Percentiles rank a stretch among this genome's conserved stretches.
These are phyloP conservation scores for Colletotrichum lini DNA, from an alignment of 2,329 filamentous ascomycete genomes.

Conservation along the genomic window DNA sequence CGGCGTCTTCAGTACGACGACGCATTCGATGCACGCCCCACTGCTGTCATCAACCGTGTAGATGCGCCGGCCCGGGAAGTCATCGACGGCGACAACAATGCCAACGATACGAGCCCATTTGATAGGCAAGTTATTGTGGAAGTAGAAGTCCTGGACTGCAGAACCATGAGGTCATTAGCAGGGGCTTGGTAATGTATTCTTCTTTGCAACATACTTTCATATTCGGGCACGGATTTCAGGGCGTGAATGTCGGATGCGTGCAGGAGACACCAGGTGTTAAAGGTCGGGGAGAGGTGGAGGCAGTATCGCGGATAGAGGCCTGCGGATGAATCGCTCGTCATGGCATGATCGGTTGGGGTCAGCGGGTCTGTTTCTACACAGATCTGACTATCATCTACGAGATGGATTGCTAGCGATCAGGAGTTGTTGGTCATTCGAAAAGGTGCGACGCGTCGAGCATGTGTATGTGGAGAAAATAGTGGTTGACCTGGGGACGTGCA, in stretches of 20 bases:
- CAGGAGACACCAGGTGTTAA: conserved; percentile 72
- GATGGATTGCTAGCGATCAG: not conserved
- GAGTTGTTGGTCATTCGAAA: not conserved
- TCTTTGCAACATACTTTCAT: conserved; percentile 61
- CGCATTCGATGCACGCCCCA: conserved; percentile 70
- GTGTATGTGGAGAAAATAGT: not conserved
- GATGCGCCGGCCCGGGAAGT: conserved; percentile 61
- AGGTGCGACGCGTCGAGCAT: conserved; percentile 14
- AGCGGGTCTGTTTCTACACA: not conserved
- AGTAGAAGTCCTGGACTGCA: conserved; percentile 69
- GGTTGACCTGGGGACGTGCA: conserved; percentile 37
- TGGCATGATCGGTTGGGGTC: conserved; percentile 58
- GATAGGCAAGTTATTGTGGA: conserved; percentile 81
- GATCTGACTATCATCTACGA: conserved; percentile 1
- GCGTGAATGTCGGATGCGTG: conserved; percentile 64
- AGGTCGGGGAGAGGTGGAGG: conserved; percentile 74
- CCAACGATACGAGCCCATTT: conserved; percentile 82
- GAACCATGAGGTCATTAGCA: not conserved
- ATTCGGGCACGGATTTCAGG: conserved; percentile 64
- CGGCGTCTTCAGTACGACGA: conserved; percentile 44
- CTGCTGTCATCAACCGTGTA: conserved; percentile 78
- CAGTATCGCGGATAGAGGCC: conserved; percentile 73
- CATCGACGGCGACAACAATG: conserved; percentile 75
- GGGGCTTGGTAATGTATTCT: not conserved
- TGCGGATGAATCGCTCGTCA: conserved; percentile 59